Evolutionary conservation across 78 protist species (phyloP), one percentile per base, ranked within the genome.

Genomic region (Dictyostelium capitatum): DNA sequence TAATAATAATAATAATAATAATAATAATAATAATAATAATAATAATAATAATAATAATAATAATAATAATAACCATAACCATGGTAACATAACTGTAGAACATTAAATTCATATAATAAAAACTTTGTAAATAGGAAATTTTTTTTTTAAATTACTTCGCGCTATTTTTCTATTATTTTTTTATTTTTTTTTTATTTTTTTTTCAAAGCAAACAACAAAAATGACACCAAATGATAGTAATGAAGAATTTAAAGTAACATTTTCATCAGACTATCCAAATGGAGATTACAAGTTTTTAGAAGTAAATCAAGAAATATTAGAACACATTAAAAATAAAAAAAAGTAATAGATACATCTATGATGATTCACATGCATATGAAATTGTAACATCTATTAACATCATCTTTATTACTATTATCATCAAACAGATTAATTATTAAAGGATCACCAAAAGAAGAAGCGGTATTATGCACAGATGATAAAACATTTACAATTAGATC

Each of bases 381-480:
- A n/a, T 37, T 37, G 43, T 37, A 15, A 25, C 8, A 15, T 37
- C 6, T 37, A 20, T 3, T 41, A 59, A 80, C 48, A 57, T 59
- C 3, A 37, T 14, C 37, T 25, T n/a, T 32, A 19, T 47, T 9
- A 25, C n/a, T 37, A 20, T 73, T 28, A 11, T 12, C n/a, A 30
- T n/a, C 3, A 81, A 19, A 12, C n/a, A 83, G 72, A 48, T 32
- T 87, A 23, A 25, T 46, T 64, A 87, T 87, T 19, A 87, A 87
- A 50, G 93, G 93, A 25, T 25, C 47, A 11, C 6, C 19, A 65
- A 77, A 48, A 54, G 93, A 87, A 1, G 93, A 87, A 37, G 93
- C 93, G 6, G 84, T 87, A 48, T 64, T 87, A n/a, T 87, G 93
- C 50, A 77, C 93, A 15, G 43, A 51, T 9, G 56, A 62, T 48